Percentiles rank a stretch among this genome's conserved stretches.
phyloP scores from a whole-genome alignment of 495 filamentous ascomycete genomes.

The Trichoderma asperelloides region DNA sequence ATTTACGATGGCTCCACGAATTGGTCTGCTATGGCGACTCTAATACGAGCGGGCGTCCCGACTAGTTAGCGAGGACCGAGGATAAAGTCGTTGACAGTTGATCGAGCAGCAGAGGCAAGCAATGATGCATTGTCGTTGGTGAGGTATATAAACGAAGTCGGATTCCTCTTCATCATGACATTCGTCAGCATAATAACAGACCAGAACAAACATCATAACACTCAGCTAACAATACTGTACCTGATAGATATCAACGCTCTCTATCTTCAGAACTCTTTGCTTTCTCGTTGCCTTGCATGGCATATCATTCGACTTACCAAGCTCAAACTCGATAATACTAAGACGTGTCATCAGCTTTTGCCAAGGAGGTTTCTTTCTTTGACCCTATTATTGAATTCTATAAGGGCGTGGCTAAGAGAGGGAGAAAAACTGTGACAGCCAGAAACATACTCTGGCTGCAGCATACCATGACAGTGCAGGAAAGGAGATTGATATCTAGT shows the following conservation, averaged over 20 bases:
- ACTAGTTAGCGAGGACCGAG: not conserved
- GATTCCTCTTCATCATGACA: not conserved
- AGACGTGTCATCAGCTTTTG: not conserved
- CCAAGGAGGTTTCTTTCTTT: too few relatives aligned
- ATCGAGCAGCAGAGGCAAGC: not conserved
- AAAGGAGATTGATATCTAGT: not conserved
- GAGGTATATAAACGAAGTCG: not conserved
- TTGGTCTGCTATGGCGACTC: not conserved
- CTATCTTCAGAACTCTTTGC: not conserved
- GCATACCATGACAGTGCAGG: not conserved
- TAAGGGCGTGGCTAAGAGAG: too few relatives aligned
- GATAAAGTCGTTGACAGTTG: not conserved
- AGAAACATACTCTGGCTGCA: too few relatives aligned
- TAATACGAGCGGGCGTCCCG: not conserved
- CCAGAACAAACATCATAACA: not conserved
- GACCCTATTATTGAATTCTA: too few relatives aligned
- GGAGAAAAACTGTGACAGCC: too few relatives aligned
- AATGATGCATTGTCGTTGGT: not conserved
- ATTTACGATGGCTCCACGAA: not conserved
- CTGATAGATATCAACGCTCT: not conserved
- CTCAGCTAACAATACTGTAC: not conserved
- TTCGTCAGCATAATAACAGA: not conserved
- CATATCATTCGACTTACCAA: not conserved
- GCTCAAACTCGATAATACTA: not conserved
- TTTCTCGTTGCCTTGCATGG: not conserved